phyloP scores from a whole-genome alignment of 805 yeast genomes.

The Jamesozyma gamospora region DNA sequence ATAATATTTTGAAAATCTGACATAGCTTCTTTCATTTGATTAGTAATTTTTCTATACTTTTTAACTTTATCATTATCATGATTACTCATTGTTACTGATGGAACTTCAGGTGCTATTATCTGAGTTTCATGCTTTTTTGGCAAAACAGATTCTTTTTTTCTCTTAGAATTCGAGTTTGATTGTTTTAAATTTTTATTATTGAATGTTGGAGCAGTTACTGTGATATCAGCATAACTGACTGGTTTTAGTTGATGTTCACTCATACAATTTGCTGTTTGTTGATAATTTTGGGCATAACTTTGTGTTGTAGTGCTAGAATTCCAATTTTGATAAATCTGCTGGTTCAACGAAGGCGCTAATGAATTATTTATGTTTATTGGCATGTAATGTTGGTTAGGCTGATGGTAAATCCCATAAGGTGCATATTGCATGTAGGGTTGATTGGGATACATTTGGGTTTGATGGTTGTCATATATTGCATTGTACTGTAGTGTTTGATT shows the following conservation, averaged over 20 bases:
- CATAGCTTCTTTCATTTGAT: neutral
- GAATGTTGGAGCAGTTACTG: neutral
- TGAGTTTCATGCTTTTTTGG: neutral
- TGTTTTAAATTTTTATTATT: neutral
- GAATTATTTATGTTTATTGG: neutral
- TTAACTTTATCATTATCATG: too few relatives aligned
- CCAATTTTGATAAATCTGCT: neutral
- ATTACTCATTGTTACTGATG: too few relatives aligned
- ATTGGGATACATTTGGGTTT: too few relatives aligned
- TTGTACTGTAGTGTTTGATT: neutral
- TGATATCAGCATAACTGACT: conserved; percentile 3
- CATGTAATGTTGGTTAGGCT: neutral
- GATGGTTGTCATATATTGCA: too few relatives aligned
- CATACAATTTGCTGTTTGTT: neutral
- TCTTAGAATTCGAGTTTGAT: neutral
- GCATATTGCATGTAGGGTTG: neutral
- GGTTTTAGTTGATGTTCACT: neutral
- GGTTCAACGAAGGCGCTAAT: neutral
- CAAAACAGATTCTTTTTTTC: too few relatives aligned
- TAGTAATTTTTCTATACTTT: too few relatives aligned
- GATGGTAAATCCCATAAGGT: neutral
- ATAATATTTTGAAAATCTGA: neutral
- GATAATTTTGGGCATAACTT: too few relatives aligned
- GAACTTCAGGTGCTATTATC: too few relatives aligned
- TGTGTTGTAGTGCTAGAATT: too few relatives aligned